Conservation (phyloP, 2,329 filamentous ascomycete species). For the Pseudogymnoascus sp. region DNA sequence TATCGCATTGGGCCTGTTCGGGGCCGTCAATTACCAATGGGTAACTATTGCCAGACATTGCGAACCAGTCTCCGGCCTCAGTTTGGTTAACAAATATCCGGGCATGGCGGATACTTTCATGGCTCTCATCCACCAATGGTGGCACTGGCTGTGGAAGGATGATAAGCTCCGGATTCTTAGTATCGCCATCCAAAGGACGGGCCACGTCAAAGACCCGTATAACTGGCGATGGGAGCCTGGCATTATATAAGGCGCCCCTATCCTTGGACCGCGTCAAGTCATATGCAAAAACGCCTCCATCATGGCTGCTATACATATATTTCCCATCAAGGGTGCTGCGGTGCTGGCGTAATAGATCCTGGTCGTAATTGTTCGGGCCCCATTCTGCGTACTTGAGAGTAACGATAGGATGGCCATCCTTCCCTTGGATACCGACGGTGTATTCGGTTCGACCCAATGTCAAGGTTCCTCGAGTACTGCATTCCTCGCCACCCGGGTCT, state of each 20-base stretch:
- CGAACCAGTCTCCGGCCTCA: constrained; percentile 83
- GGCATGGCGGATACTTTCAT: constrained; percentile 46
- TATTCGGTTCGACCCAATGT: constrained; percentile 85
- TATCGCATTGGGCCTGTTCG: constrained; percentile 45
- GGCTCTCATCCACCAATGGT: constrained; percentile 41
- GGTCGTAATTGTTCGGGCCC: constrained; percentile 85
- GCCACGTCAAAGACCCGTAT: constrained; percentile 85
- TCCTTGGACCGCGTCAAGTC: constrained; percentile 52
- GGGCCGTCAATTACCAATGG: constrained; percentile 70
- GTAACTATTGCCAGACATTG: constrained; percentile 78
- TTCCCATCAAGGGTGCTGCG: constrained; percentile 71
- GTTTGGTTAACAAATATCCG: constrained; percentile 84
- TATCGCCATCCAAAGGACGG: constrained; percentile 59
- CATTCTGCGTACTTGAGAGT: constrained; percentile 91
- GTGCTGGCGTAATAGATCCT: constrained; percentile 80
- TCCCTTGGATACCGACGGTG: constrained; percentile 74
- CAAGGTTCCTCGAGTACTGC: constrained; percentile 70
- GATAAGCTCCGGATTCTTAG: constrained; percentile 66
- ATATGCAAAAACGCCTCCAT: constrained; percentile 76
- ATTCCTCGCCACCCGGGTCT: constrained; percentile 58
- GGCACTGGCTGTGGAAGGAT: constrained; percentile 79
- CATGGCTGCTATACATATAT: constrained; percentile 80
- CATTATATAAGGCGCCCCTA: constrained; percentile 47
- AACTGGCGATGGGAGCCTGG: constrained; percentile 68
- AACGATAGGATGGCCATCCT: constrained; percentile 69